Percentiles rank a stretch among this genome's conserved stretches.
phyloP scores from a whole-genome alignment of 306 rosid genomes.

The Castanea crenata region DNA sequence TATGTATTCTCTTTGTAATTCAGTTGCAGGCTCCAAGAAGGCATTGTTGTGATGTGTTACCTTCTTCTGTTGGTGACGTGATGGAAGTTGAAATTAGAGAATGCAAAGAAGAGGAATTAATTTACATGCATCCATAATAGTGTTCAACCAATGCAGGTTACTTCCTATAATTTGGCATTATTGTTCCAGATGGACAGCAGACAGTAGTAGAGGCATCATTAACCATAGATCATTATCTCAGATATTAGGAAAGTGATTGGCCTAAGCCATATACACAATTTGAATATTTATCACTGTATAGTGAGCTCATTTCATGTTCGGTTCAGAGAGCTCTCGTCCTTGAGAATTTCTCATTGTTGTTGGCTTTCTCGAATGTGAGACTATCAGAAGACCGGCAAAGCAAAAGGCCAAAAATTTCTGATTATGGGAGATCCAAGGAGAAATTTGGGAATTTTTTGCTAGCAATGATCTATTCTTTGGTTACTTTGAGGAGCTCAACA shows the following conservation, averaged over 20 bases:
- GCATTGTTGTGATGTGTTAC: conserved; percentile 75
- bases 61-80: conserved; percentile 29
- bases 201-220: background rate
- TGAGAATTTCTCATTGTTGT: background rate
- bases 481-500: background rate
- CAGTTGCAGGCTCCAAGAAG: conserved; percentile 92
- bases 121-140: conserved; percentile 40
- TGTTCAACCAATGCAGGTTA: background rate
- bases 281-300: background rate
- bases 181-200: background rate
- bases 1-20: conserved; percentile 12
- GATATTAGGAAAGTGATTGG: background rate
- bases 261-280: background rate
- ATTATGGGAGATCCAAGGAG: background rate
- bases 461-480: background rate
- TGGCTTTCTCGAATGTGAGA: background rate
- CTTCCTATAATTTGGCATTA: background rate
- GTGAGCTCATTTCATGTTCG: background rate
- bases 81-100: conserved; percentile 74
- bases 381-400: background rate
- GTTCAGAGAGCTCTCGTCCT: background rate
- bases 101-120: conserved; percentile 67
- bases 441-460: background rate
- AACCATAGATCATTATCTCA: background rate
- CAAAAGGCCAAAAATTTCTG: background rate